These are phyloP conservation scores for Garcia nutans DNA, from an alignment of 345 rosid species.

Conservation along the genomic window DNA sequence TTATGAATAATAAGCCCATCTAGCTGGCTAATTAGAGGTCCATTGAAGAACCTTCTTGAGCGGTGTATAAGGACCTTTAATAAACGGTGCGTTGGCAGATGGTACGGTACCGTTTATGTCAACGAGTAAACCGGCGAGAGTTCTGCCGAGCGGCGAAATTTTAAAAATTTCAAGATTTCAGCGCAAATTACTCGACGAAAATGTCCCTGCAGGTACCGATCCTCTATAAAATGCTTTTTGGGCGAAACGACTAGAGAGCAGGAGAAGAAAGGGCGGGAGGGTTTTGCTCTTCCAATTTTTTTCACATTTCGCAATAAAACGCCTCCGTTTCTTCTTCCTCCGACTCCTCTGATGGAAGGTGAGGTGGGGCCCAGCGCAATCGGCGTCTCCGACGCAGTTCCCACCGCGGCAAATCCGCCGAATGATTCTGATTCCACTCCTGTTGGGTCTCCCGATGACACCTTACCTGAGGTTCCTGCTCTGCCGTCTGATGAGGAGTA, in stretches of 20 bases:
- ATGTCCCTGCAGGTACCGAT: slow-evolving; percentile 3
- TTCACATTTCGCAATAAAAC: neutral
- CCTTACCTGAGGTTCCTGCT: slow-evolving; percentile 8
- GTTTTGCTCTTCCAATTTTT: neutral
- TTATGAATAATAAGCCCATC: too few relatives aligned
- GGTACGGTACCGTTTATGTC: too few relatives aligned
- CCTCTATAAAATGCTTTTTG: neutral
- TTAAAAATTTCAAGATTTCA: neutral
- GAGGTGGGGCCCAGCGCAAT: slow-evolving; percentile 11
- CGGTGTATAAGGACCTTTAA: too few relatives aligned
- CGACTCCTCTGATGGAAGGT: slow-evolving; percentile 22
- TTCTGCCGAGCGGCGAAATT: neutral
- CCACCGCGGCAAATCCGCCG: neutral
- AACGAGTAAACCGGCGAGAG: too few relatives aligned
- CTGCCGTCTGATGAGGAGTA: slow-evolving; percentile 22
- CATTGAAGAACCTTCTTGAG: too few relatives aligned
- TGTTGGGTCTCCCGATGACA: slow-evolving; percentile 25
- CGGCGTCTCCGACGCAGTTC: neutral
- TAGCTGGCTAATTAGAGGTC: too few relatives aligned
- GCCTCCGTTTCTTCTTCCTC: slow-evolving; percentile 24
- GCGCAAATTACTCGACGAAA: neutral
- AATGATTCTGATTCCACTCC: slow-evolving; percentile 14
- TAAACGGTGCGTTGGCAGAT: too few relatives aligned
- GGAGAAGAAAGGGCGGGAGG: slow-evolving; percentile 29
- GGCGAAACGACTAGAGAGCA: slow-evolving; percentile 1